These are phyloP conservation scores for Turnera subulata DNA, from an alignment of 345 rosid species.

Conservation along the genomic window DNA sequence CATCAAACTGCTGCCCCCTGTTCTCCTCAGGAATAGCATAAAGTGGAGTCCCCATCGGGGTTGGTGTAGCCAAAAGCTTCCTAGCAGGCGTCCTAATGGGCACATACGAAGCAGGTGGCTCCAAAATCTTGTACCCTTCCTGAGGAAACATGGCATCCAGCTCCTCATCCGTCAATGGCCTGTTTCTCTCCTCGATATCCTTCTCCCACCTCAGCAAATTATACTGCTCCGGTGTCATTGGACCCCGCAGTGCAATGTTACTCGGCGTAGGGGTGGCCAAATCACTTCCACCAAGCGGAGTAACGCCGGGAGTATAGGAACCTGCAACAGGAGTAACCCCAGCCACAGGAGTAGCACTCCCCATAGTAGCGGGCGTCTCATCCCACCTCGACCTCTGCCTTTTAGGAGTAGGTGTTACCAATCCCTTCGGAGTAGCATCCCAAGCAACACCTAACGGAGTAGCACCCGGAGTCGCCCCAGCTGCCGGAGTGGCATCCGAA, in stretches of 20 bases:
- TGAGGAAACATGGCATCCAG: slow-evolving; percentile 91
- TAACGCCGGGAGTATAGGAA: slow-evolving; percentile 82
- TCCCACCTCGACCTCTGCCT: slow-evolving; percentile 98
- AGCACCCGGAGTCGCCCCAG: slow-evolving; percentile 83
- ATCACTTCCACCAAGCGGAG: slow-evolving; percentile 83
- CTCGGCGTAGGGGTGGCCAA: slow-evolving; percentile 91
- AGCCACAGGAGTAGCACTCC: slow-evolving; percentile 88
- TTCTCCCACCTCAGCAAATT: slow-evolving; percentile 95
- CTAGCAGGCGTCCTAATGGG: slow-evolving; percentile 93
- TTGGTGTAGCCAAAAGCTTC: slow-evolving; percentile 81
- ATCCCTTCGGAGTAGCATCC: slow-evolving; percentile 89
- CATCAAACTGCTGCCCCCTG: slow-evolving; percentile 96
- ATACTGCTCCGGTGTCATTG: slow-evolving; percentile 86
- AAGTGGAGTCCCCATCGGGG: slow-evolving; percentile 86
- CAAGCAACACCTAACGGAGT: slow-evolving; percentile 93
- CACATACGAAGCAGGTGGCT: slow-evolving; percentile 91
- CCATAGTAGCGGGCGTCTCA: slow-evolving; percentile 97
- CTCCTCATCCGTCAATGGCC: slow-evolving; percentile 95
- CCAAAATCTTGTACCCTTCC: slow-evolving; percentile 91
- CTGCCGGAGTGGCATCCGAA: slow-evolving; percentile 84
- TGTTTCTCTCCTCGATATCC: slow-evolving; percentile 97
- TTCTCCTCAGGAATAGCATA: slow-evolving; percentile 86
- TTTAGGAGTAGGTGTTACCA: slow-evolving; percentile 87
- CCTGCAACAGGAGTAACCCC: slow-evolving; percentile 75
- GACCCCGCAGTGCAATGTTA: slow-evolving; percentile 58